phyloP scores from a whole-genome alignment of 1,284 basidiomycete species.

The Ganoderma resinaceum region DNA sequence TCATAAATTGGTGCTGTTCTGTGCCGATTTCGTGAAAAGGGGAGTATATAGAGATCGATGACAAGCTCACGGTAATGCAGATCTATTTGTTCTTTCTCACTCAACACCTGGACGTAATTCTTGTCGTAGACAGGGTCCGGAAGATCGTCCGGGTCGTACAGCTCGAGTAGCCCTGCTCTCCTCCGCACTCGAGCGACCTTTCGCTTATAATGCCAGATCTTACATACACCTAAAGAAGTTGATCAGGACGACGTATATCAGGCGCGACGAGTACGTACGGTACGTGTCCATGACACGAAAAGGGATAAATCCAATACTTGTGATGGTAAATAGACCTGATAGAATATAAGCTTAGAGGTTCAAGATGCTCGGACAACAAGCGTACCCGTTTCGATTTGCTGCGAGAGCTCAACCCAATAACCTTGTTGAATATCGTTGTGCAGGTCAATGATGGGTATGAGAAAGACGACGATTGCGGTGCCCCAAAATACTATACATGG shows the following conservation, averaged over 20 bases:
- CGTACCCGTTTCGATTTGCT: constrained; percentile 79
- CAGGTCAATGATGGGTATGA: constrained; percentile 72
- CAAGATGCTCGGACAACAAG: not conserved
- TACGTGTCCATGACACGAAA: constrained; percentile 82
- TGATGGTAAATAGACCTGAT: constrained; percentile 79
- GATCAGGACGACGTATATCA: not conserved
- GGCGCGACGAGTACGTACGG: constrained; percentile 53
- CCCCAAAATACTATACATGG: constrained; percentile 70
- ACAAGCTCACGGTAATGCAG: constrained; percentile 66
- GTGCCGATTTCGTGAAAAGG: not conserved
- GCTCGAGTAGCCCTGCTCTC: constrained; percentile 67
- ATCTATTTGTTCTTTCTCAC: constrained; percentile 73
- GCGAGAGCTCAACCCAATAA: constrained; percentile 81
- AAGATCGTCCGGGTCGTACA: constrained; percentile 78
- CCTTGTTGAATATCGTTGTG: constrained; percentile 69
- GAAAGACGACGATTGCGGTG: constrained; percentile 80
- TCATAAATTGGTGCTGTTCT: constrained; percentile 75
- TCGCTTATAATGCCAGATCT: constrained; percentile 79
- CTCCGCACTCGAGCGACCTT: constrained; percentile 61
- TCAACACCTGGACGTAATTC: constrained; percentile 79
- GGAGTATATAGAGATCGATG: not conserved
- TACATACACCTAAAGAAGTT: constrained; percentile 59
- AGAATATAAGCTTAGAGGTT: not conserved
- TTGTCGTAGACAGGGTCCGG: constrained; percentile 79
- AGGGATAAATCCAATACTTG: constrained; percentile 78